Conservation (phyloP, 345 rosid genomes). For the Microthlaspi erraticum region DNA sequence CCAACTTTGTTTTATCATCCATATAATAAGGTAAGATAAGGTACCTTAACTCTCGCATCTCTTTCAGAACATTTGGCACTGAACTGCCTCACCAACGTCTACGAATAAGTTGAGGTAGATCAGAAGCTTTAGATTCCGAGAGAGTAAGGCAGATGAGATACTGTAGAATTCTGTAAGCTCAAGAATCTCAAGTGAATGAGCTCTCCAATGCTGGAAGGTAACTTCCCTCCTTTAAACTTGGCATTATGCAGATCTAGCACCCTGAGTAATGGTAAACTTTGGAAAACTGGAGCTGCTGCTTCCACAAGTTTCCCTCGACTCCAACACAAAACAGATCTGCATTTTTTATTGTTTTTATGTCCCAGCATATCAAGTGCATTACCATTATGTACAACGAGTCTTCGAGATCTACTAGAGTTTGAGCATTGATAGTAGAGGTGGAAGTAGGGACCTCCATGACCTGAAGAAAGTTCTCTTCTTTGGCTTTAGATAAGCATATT, state of each 20-base stretch:
- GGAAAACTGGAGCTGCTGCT: constrained; percentile 12
- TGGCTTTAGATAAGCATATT: too few species aligned
- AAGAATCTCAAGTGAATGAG: constrained; percentile 42
- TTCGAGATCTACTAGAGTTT: neutral
- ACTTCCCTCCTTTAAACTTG: neutral
- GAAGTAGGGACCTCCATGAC: too few species aligned
- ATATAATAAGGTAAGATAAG: neutral
- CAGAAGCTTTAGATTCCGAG: neutral
- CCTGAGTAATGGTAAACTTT: constrained; percentile 27
- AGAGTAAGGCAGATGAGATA: constrained; percentile 11
- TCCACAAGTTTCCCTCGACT: neutral
- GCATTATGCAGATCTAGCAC: neutral
- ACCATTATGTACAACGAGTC: neutral
- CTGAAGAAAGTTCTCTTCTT: too few species aligned
- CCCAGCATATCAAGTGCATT: neutral
- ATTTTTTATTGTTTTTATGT: neutral
- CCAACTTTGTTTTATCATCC: neutral
- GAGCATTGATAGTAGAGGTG: constrained; percentile 7
- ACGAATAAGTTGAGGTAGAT: too few species aligned
- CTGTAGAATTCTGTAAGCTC: neutral
- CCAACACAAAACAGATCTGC: neutral
- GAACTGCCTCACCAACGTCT: neutral
- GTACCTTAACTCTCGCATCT: constrained; percentile 22
- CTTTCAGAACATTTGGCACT: constrained; percentile 22
- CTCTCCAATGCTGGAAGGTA: constrained; percentile 36